Conservation (phyloP, 129 eudicot genomes). For the Flaveria sonorensis region DNA sequence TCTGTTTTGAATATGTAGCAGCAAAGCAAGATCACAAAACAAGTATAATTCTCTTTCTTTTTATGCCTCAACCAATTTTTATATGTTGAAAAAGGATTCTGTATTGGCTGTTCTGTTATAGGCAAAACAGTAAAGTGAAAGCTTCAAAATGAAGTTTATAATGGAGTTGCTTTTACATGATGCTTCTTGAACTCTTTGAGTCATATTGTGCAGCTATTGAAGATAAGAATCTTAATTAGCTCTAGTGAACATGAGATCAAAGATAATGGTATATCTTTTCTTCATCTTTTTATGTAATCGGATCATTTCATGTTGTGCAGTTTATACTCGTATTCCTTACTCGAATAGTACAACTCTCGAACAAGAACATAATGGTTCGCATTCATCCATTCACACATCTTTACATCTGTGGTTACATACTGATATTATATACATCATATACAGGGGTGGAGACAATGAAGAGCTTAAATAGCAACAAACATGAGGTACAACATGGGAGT, state of each 20-base stretch:
- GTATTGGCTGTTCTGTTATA: background rate
- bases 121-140: background rate
- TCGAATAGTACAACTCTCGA: constrained; percentile 4
- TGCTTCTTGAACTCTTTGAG: constrained; percentile 8
- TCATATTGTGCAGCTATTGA: background rate
- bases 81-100: background rate
- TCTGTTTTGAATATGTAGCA: background rate
- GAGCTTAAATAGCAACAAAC: constrained; percentile 5
- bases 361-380: constrained; percentile 30
- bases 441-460: constrained; percentile 8
- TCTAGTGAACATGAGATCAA: constrained; percentile 31
- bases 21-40: background rate
- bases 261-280: constrained; percentile 20
- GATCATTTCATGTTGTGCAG: background rate
- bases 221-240: background rate
- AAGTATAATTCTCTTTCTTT: background rate
- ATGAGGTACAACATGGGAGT: background rate
- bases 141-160: constrained; percentile 7
- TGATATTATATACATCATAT: background rate
- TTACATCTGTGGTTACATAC: constrained; percentile 14
- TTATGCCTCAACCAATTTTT: constrained; percentile 9
- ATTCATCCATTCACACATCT: background rate
- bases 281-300: constrained; percentile 22
- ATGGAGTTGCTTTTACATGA: constrained; percentile 12
- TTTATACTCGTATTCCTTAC: background rate